Percentiles rank a stretch among this genome's conserved stretches.
These are phyloP conservation scores for Thelonectria discophora DNA, from an alignment of 2,329 filamentous ascomycete genomes.

Conservation along the genomic window DNA sequence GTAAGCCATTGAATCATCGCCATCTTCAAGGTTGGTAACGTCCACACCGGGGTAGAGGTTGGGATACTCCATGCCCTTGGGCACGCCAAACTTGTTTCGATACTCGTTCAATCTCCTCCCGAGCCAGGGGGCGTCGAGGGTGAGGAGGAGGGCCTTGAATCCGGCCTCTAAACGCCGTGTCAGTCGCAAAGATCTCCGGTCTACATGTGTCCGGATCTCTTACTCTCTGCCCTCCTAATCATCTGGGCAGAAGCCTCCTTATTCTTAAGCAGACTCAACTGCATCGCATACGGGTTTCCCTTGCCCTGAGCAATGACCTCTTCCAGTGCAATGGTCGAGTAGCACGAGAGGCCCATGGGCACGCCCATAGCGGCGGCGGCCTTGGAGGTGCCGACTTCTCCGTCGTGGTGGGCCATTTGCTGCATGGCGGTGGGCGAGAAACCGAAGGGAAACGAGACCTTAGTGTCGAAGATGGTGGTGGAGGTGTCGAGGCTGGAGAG, in stretches of 20 bases:
- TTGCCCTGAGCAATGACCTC: slow-evolving; percentile 29
- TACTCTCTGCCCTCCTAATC: slow-evolving; percentile 23
- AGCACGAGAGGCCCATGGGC: slow-evolving; percentile 24
- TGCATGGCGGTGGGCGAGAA: slow-evolving; percentile 29
- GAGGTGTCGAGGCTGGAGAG: slow-evolving; percentile 24
- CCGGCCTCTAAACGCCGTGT: slow-evolving; percentile 10
- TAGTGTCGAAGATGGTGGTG: slow-evolving; percentile 24
- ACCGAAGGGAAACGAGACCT: slow-evolving; percentile 27
- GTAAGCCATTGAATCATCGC: slow-evolving; percentile 22
- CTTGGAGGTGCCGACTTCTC: slow-evolving; percentile 23
- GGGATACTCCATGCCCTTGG: slow-evolving; percentile 22
- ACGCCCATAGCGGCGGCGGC: slow-evolving; percentile 21
- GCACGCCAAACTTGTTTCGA: slow-evolving; percentile 16
- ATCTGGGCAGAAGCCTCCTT: slow-evolving; percentile 21
- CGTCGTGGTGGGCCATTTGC: slow-evolving; percentile 24
- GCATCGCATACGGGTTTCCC: slow-evolving; percentile 28
- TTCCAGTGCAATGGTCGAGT: slow-evolving; percentile 24
- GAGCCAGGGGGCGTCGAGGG: slow-evolving; percentile 14
- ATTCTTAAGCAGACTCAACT: slow-evolving; percentile 26
- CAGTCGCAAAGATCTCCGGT: background rate
- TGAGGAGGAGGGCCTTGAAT: slow-evolving; percentile 19
- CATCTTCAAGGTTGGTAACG: slow-evolving; percentile 19
- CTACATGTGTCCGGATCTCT: background rate
- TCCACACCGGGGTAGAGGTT: slow-evolving; percentile 21
- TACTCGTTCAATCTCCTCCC: slow-evolving; percentile 21